A percentile compares a stretch with the other conserved stretches of the same genome.
phyloP scores from a whole-genome alignment of 2,329 filamentous ascomycete species.

The Chrysoporthe austroafricana region DNA sequence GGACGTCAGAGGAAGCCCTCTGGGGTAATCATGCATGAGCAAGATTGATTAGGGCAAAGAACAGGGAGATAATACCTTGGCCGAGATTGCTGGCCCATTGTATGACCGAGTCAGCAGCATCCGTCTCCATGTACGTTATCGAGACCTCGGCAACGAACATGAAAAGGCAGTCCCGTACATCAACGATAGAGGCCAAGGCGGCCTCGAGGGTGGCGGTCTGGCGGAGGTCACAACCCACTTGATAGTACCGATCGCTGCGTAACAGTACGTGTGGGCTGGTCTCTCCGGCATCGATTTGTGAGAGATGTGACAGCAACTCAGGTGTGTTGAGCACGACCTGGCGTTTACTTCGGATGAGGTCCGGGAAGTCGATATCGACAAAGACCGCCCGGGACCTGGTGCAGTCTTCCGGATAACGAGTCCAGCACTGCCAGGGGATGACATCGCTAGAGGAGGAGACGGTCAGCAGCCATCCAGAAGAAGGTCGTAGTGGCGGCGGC shows the following conservation, averaged over 20 bases:
- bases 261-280: slow-evolving; percentile 52
- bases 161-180: slow-evolving; percentile 63
- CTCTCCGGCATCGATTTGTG: slow-evolving; percentile 46
- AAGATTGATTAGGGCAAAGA: not conserved
- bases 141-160: slow-evolving; percentile 90
- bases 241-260: slow-evolving; percentile 72
- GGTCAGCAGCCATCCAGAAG: slow-evolving; percentile 8
- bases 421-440: slow-evolving; percentile 80
- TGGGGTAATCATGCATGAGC: not conserved
- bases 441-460: slow-evolving; percentile 66
- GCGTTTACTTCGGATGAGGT: slow-evolving; percentile 76
- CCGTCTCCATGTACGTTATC: slow-evolving; percentile 83
- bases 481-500: not conserved
- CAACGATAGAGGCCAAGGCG: slow-evolving; percentile 61
- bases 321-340: slow-evolving; percentile 66
- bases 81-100: slow-evolving; percentile 75
- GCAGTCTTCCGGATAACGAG: slow-evolving; percentile 64
- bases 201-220: slow-evolving; percentile 64
- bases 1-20: no score
- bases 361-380: slow-evolving; percentile 84
- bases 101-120: slow-evolving; percentile 74
- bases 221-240: slow-evolving; percentile 80
- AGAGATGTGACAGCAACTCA: slow-evolving; percentile 59
- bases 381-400: slow-evolving; percentile 60
- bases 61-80: slow-evolving; percentile 53